phyloP scores from a whole-genome alignment of 2,329 filamentous ascomycete genomes.

The Sordariomycetes sp. region DNA sequence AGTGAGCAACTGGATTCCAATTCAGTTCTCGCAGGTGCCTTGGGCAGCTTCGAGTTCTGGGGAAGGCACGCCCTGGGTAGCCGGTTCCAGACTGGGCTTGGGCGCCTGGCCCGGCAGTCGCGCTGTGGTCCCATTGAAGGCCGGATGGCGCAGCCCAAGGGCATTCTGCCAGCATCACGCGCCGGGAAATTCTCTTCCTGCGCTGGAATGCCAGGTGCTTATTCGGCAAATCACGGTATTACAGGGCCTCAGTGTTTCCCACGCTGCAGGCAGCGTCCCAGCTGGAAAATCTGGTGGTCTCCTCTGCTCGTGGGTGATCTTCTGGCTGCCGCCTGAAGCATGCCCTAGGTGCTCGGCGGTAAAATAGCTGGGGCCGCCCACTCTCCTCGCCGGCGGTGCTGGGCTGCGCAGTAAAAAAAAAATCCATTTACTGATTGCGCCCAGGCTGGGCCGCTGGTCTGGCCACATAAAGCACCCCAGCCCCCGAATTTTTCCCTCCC shows the following conservation, averaged over 20 bases:
- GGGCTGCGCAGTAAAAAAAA: not conserved
- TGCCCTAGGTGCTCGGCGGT: not conserved
- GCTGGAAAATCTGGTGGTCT: no score
- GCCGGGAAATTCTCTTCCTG: not conserved
- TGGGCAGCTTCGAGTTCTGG: no score
- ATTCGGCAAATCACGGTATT: not conserved
- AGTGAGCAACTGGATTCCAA: no score
- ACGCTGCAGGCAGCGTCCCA: not conserved
- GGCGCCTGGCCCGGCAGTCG: no score
- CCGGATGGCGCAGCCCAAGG: no score
- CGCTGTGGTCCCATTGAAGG: no score
- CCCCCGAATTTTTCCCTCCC: constrained; percentile 12
- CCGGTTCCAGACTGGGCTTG: no score
- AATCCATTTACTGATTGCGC: constrained; percentile 5
- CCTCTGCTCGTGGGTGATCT: not conserved
- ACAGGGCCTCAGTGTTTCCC: not conserved
- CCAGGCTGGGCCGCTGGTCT: not conserved
- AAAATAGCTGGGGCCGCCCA: not conserved
- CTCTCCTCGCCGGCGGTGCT: not conserved
- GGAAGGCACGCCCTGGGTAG: no score
- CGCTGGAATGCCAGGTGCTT: not conserved
- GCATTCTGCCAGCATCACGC: not conserved
- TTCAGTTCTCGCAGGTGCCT: no score
- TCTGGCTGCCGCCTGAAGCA: not conserved
- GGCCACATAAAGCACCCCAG: constrained; percentile 6